phyloP scores from a whole-genome alignment of 352 stramenopile species.

The Pythium phragmiticola region DNA sequence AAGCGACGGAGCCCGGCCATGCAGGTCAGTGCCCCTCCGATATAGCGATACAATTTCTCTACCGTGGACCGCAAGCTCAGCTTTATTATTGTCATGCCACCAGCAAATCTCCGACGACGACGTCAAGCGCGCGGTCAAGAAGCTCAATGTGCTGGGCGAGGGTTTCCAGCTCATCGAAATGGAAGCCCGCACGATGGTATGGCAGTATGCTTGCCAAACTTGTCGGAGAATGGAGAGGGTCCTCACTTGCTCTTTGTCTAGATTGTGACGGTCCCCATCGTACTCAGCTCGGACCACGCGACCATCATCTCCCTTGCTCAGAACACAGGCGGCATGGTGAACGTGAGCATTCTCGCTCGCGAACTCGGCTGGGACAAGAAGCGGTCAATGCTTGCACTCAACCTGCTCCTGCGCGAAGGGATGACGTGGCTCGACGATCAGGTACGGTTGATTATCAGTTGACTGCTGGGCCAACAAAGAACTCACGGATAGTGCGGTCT shows the following conservation, averaged over 20 bases:
- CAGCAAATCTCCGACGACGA: constrained; percentile 90
- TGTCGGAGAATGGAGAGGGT: constrained; percentile 25
- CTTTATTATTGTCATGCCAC: not conserved
- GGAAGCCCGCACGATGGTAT: constrained; percentile 89
- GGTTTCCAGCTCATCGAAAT: constrained; percentile 94
- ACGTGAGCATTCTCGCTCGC: constrained; percentile 74
- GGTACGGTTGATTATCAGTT: constrained; percentile 29
- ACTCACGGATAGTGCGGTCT: not conserved
- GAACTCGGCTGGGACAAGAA: constrained; percentile 91
- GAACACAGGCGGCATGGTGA: constrained; percentile 88
- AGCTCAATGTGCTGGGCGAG: constrained; percentile 92
- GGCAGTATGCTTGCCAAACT: not conserved
- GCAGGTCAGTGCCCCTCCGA: constrained; percentile 33
- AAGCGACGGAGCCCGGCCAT: constrained; percentile 65
- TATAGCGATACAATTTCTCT: not conserved
- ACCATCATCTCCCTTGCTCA: constrained; percentile 90
- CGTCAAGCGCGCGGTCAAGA: constrained; percentile 93
- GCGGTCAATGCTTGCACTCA: constrained; percentile 89
- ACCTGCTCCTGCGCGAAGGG: constrained; percentile 91
- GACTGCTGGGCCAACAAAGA: not conserved
- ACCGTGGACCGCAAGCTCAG: not conserved
- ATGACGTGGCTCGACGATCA: constrained; percentile 97
- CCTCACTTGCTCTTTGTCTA: constrained; percentile 23
- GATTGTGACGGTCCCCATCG: constrained; percentile 94
- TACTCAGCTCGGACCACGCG: constrained; percentile 94